A percentile compares a stretch with the other conserved stretches of the same genome.
These are phyloP conservation scores for Tetragonia tetragonoides DNA, from an alignment of 148 eudicot species.

Conservation along the genomic window DNA sequence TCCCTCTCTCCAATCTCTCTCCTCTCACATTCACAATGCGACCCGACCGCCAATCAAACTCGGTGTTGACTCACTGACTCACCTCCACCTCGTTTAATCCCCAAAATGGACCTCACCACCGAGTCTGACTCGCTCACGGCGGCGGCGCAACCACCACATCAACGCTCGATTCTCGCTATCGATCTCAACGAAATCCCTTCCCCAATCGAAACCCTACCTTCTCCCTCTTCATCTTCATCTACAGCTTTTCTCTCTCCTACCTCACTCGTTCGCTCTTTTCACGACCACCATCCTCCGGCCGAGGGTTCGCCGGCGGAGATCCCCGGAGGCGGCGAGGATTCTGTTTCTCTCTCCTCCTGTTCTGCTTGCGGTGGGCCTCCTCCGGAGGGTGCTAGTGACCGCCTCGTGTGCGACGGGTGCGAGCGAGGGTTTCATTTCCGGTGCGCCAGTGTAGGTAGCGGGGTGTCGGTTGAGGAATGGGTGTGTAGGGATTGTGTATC, in stretches of 20 bases:
- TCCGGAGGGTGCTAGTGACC: slow-evolving; percentile 16
- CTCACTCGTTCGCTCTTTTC: slow-evolving; percentile 43
- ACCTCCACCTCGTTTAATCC: neutral
- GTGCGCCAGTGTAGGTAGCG: slow-evolving; percentile 31
- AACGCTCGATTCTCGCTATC: slow-evolving; percentile 30
- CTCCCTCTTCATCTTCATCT: slow-evolving; percentile 22
- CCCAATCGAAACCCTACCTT: slow-evolving; percentile 38
- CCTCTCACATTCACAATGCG: neutral
- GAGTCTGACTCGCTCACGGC: slow-evolving; percentile 25
- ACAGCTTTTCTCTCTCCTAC: slow-evolving; percentile 28
- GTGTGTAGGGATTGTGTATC: slow-evolving; percentile 28
- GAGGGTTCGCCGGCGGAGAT: slow-evolving; percentile 38
- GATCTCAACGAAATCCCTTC: slow-evolving; percentile 57
- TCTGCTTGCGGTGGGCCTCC: slow-evolving; percentile 14
- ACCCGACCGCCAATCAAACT: slow-evolving; percentile 5
- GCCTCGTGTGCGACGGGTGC: slow-evolving; percentile 50
- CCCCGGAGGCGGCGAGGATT: slow-evolving; percentile 22
- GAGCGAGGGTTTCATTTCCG: slow-evolving; percentile 53
- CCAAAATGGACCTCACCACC: slow-evolving; percentile 34
- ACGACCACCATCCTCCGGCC: slow-evolving; percentile 30
- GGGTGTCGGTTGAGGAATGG: slow-evolving; percentile 38
- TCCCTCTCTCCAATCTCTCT: slow-evolving; percentile 9
- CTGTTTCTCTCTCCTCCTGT: neutral
- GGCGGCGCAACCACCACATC: slow-evolving; percentile 14
- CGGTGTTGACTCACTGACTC: neutral